A percentile compares a stretch with the other conserved stretches of the same genome.
phyloP scores from a whole-genome alignment of 768 basidiomycete species.

The Dentipellis fragilis region DNA sequence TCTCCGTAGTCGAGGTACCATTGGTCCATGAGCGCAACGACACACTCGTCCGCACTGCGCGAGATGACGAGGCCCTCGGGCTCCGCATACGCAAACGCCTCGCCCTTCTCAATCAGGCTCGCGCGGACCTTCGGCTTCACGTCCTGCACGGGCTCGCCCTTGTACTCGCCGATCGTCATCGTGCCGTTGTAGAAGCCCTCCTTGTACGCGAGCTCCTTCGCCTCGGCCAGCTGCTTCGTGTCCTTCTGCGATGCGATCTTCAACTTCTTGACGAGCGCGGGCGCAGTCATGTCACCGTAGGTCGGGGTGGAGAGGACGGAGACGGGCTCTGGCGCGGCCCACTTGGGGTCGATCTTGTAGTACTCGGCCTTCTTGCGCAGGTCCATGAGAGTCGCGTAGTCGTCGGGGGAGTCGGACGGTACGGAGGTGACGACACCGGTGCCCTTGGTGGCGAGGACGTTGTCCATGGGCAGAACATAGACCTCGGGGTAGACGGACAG shows the following conservation, averaged over 20 bases:
- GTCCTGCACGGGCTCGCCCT: constrained; percentile 80
- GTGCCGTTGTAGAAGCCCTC: constrained; percentile 95
- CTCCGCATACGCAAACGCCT: constrained; percentile 90
- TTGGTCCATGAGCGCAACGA: constrained; percentile 96
- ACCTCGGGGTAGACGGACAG: constrained; percentile 76
- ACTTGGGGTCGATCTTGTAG: constrained; percentile 88
- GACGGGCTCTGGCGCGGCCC: constrained; percentile 78
- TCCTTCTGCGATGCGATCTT: constrained; percentile 97
- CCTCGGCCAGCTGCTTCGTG: constrained; percentile 84
- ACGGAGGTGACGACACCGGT: constrained; percentile 98
- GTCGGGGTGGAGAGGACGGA: constrained; percentile 82
- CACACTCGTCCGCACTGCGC: constrained; percentile 92
- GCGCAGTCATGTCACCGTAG: constrained; percentile 89
- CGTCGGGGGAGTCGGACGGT: constrained; percentile 97
- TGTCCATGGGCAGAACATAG: constrained; percentile 98
- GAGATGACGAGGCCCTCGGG: constrained; percentile 87
- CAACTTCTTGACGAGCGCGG: constrained; percentile 71
- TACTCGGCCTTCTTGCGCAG: constrained; percentile 93
- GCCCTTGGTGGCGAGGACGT: constrained; percentile 94
- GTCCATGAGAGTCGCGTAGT: constrained; percentile 83
- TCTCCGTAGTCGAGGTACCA: constrained; percentile 99
- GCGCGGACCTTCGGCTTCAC: constrained; percentile 86
- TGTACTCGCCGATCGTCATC: constrained; percentile 88
- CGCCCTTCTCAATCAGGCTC: constrained; percentile 63
- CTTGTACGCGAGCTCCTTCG: constrained; percentile 97